Evolutionary conservation across 164 flowering plant genomes (phyloP), one percentile per base, ranked within the genome.

Genomic region (Houttuynia cordata): DNA sequence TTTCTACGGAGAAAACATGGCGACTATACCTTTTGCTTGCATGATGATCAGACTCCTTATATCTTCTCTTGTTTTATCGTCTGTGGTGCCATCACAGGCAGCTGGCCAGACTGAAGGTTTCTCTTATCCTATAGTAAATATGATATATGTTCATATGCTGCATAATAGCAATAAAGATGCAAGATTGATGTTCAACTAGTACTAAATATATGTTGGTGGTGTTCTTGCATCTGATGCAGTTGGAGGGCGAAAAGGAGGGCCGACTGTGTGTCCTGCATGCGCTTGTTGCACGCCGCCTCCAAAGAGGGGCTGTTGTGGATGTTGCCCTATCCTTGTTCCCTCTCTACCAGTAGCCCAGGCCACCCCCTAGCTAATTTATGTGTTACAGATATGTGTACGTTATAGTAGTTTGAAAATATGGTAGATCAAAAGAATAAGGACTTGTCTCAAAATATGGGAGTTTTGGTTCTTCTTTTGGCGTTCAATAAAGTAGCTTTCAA

Each of bases 281-380:
- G 56, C 53, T 19, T 62, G 64, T 39, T 62, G 64, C 57, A 34
- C 20, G 6, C 64, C 64, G 12, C 21, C 47, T 23, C 56, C 57
- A 52, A 22, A 39, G 30, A 56, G 64, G 7, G 15, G 24, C 9
- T 52, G 64, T 22, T 62, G 57, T 40, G 24, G 47, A 4, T 62
- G 64, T 42, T 42, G 49, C 37, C 37, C 4, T 2, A 6, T 24
- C 19, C 20, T 30, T 2, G 37, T 30, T 30, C 37, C 37, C 4
- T 30, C 37, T 6, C 37, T 30, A 6, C 37, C 37, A 30, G 37
- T 30, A 30, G 6, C 37, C 37, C 37, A 30, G 37, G 6, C 6
- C 37, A 30, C 6, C 37, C 37, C 37, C 37, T 30, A 30, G 37
- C 37, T 30, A 30, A 30, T 30, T 30, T 2, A 2, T 30, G 37